Evolutionary conservation across 2,329 filamentous ascomycete genomes (phyloP), one percentile per base, ranked within the genome.

Genomic region (Teratosphaeria pseudoeucalypti): DNA sequence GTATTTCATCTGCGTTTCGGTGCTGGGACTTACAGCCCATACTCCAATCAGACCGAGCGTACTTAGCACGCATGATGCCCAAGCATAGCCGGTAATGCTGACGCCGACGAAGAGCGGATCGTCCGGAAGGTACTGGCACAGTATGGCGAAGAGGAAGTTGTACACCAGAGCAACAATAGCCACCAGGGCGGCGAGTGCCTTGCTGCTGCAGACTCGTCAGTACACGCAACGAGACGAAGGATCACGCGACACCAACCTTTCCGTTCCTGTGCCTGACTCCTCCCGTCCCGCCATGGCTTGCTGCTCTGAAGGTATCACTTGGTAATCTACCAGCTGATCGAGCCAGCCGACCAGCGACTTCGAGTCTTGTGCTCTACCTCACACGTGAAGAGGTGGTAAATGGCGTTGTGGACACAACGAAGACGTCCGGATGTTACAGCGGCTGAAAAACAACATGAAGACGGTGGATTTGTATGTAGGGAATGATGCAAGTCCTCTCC

Each of bases 91-190:
- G 16, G 62, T 62, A 16, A 68, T 62, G 57, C 63, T 63, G 43
- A 65, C 57, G 11, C 65, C 65, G 39, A 70, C 61, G 57, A 64
- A 67, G 23, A 69, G 60, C 1, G 68, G 67, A 54, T 70, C 68
- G 57, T 66, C 61, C 23, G 68, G 67, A 3, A 70, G 57, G 53
- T 68, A 65, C 23, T 60, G 60, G 63, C 66, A 66, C 23, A 67
- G 57, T 23, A 64, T 56, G 47, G 65, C 68, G 47, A 67, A 62
- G 32, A 67, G 52, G 27, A 64, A 56, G 43, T 69, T 66, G 57
- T 67, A 69, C 23, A 65, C 49, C 55, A 65, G 56, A 57, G 68
- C 62, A 54, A 66, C 55, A 11, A 62, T 58, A 23, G 66, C 64
- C 53, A 68, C 61, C n/a, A 58, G 59, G 34, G 63, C 54, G 32